Percentiles rank a stretch among this genome's conserved stretches.
Conservation (phyloP, 495 filamentous ascomycete genomes). For the Aspergillus avenaceus region DNA sequence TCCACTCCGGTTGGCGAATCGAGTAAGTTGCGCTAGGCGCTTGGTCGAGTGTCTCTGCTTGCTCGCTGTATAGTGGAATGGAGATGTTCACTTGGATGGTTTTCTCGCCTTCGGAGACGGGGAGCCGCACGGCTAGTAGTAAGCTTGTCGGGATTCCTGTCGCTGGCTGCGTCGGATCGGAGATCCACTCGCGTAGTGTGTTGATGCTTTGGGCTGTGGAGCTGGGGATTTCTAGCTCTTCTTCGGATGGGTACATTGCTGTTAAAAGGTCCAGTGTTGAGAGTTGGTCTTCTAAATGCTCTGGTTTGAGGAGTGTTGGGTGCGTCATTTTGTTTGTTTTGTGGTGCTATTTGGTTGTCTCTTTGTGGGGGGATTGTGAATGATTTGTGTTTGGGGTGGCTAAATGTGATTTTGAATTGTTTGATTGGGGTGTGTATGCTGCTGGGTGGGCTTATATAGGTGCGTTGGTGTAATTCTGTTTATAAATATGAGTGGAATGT, state of each 20-base stretch:
- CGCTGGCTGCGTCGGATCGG: constrained; percentile 11
- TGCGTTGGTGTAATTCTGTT: too few relatives aligned
- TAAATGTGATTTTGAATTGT: too few relatives aligned
- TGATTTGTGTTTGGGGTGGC: too few relatives aligned
- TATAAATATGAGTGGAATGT: too few relatives aligned
- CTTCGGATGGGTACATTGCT: constrained; percentile 34
- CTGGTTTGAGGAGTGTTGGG: constrained; percentile 16
- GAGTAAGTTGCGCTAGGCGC: constrained; percentile 26
- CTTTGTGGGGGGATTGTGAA: too few relatives aligned
- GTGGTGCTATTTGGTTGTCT: too few relatives aligned
- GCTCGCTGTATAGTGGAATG: constrained; percentile 24
- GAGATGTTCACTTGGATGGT: constrained; percentile 33
- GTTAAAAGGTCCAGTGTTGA: constrained; percentile 31
- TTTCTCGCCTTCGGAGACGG: constrained; percentile 23
- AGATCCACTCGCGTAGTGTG: constrained; percentile 30
- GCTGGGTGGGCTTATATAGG: too few relatives aligned
- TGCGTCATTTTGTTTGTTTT: constrained; percentile 25
- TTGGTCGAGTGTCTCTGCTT: constrained; percentile 17
- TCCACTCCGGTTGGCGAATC: constrained; percentile 39
- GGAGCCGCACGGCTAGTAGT: constrained; percentile 22
- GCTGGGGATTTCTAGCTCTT: constrained; percentile 31
- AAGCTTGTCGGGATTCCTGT: constrained; percentile 21
- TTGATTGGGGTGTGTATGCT: too few relatives aligned
- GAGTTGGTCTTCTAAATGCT: constrained; percentile 33
- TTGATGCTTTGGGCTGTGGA: constrained; percentile 28